These are phyloP conservation scores for Penicillium sclerotiorum DNA, from an alignment of 2,329 filamentous ascomycete genomes.

Conservation along the genomic window DNA sequence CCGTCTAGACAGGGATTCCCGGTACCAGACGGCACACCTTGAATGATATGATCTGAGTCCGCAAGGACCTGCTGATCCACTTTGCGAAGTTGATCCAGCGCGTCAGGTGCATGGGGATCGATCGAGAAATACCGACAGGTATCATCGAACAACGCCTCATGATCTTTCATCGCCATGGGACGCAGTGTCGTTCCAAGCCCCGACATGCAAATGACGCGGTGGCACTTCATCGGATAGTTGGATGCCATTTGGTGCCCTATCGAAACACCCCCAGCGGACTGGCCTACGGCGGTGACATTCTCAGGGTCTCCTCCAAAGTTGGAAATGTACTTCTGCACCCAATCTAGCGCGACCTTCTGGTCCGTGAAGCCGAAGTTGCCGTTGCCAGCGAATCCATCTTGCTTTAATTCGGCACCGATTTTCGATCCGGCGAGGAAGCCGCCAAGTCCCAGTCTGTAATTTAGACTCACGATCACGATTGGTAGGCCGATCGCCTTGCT, in stretches of 20 bases:
- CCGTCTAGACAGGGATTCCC: slow-evolving; percentile 17
- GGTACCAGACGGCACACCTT: slow-evolving; percentile 8
- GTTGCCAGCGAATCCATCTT: slow-evolving; percentile 11
- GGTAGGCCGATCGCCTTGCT: slow-evolving; percentile 6
- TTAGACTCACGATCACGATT: slow-evolving; percentile 10
- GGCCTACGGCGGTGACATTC: slow-evolving; percentile 11
- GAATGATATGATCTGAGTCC: slow-evolving; percentile 14
- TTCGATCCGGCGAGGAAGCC: slow-evolving; percentile 12
- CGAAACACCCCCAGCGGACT: slow-evolving; percentile 13
- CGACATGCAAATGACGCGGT: slow-evolving; percentile 18
- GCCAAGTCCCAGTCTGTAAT: slow-evolving; percentile 13
- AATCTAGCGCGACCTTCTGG: slow-evolving; percentile 11
- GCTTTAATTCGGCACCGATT: slow-evolving; percentile 7
- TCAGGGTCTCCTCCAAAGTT: slow-evolving; percentile 11
- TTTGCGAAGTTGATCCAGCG: slow-evolving; percentile 9
- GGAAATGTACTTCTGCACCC: slow-evolving; percentile 13
- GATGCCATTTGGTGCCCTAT: slow-evolving; percentile 17
- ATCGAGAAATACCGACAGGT: slow-evolving; percentile 14
- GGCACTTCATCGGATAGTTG: slow-evolving; percentile 13
- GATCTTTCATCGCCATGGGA: background rate
- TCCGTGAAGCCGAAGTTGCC: slow-evolving; percentile 18
- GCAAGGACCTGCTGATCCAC: slow-evolving; percentile 13
- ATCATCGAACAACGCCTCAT: slow-evolving; percentile 6
- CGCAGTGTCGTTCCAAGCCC: slow-evolving; percentile 12
- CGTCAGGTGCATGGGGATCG: slow-evolving; percentile 5